Conservation (phyloP, 2,329 filamentous ascomycete species). For the Aspergillus ustus region DNA sequence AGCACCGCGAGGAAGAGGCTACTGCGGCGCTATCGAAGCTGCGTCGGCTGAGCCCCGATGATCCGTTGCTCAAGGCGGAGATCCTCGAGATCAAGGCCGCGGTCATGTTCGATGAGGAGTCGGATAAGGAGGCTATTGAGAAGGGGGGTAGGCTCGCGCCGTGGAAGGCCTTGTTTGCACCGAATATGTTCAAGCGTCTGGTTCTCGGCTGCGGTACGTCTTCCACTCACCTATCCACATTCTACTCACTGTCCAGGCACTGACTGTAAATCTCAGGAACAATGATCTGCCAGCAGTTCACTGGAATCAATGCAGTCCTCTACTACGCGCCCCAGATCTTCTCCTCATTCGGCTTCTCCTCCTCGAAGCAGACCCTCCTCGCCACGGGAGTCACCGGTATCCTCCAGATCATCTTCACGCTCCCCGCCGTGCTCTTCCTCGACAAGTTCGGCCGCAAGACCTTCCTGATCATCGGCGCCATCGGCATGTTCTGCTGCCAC, state of each 20-base stretch:
- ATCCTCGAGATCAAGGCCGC: conserved; percentile 85
- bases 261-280: conserved; percentile 52
- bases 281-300: conserved; percentile 55
- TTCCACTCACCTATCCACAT: no score
- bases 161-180: conserved; percentile 35
- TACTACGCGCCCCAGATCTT: conserved; percentile 44
- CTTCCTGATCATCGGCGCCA: conserved; percentile 53
- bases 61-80: conserved; percentile 74
- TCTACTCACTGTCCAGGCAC: not conserved
- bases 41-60: conserved; percentile 63
- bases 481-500: conserved; percentile 73
- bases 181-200: conserved; percentile 35
- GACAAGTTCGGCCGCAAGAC: conserved; percentile 45
- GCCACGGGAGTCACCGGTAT: conserved; percentile 35
- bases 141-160: conserved; percentile 25
- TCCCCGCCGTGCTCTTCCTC: conserved; percentile 43
- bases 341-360: conserved; percentile 30
- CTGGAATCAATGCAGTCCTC: conserved; percentile 52
- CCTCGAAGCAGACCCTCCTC: conserved; percentile 30
- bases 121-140: conserved; percentile 58
- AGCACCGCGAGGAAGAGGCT: conserved; percentile 67
- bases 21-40: conserved; percentile 63
- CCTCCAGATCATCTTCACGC: conserved; percentile 41
- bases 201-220: conserved; percentile 29
- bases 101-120: conserved; percentile 75